These are phyloP conservation scores for Pseudocercospora fuligena DNA, from an alignment of 2,329 filamentous ascomycete species.

Conservation along the genomic window DNA sequence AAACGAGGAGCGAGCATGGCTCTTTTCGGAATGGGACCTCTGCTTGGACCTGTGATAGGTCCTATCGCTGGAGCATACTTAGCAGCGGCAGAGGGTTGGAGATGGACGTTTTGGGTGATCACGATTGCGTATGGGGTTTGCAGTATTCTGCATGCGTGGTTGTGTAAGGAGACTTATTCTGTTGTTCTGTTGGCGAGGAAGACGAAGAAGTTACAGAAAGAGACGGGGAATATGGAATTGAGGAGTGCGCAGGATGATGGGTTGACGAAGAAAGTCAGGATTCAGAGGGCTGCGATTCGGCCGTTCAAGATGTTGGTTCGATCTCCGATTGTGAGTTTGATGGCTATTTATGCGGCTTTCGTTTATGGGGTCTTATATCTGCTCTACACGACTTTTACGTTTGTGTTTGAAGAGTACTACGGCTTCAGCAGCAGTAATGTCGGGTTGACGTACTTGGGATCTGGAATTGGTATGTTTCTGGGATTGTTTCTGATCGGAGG, in stretches of 20 bases:
- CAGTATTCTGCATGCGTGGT: slow-evolving; percentile 42
- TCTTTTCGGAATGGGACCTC: slow-evolving; percentile 32
- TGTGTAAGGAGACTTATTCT: slow-evolving; percentile 54
- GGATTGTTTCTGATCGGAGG: slow-evolving; percentile 32
- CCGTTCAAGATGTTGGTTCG: slow-evolving; percentile 54
- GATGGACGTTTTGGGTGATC: slow-evolving; percentile 57
- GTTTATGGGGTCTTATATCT: slow-evolving; percentile 51
- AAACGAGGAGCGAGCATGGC: slow-evolving; percentile 27
- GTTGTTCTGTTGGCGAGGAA: slow-evolving; percentile 54
- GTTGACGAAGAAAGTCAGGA: slow-evolving; percentile 46
- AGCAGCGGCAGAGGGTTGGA: slow-evolving; percentile 54
- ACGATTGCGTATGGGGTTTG: slow-evolving; percentile 43
- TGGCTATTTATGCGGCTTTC: slow-evolving; percentile 53
- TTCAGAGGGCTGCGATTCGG: slow-evolving; percentile 52
- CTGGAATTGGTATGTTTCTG: slow-evolving; percentile 48
- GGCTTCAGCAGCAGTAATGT: slow-evolving; percentile 44
- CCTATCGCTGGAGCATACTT: slow-evolving; percentile 59
- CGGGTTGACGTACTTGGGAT: slow-evolving; percentile 49
- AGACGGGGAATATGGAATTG: slow-evolving; percentile 51
- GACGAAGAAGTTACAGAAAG: slow-evolving; percentile 50
- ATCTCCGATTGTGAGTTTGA: slow-evolving; percentile 58
- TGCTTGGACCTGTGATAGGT: slow-evolving; percentile 47
- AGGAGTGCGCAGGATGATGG: slow-evolving; percentile 45
- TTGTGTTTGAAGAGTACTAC: slow-evolving; percentile 48
- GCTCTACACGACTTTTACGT: slow-evolving; percentile 48